Evolutionary conservation across 2,329 filamentous ascomycete genomes (phyloP).

Genomic region (Cercospora janseana): DNA sequence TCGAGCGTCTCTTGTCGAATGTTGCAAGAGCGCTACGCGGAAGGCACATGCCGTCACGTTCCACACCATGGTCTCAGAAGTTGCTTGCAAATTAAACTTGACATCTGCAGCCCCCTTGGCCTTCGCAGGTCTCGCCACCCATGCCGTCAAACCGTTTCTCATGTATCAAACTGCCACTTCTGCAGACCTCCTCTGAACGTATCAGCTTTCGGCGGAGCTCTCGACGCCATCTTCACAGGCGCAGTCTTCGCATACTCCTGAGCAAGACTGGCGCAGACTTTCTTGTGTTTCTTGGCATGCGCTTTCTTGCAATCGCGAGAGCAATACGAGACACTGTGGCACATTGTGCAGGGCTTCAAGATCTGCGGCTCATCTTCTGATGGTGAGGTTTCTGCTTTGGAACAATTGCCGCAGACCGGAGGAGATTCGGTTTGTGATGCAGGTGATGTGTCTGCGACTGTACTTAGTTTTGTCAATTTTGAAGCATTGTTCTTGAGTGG

Average conservation of each 20-base stretch:
- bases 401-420: slow-evolving; percentile 20
- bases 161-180: slow-evolving; percentile 43
- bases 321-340: slow-evolving; percentile 43
- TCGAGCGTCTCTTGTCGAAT: too few species aligned
- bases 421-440: neutral
- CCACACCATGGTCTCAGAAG: too few species aligned
- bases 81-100: too few species aligned
- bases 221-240: slow-evolving; percentile 42
- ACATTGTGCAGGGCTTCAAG: slow-evolving; percentile 42
- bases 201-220: slow-evolving; percentile 35
- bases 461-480: neutral
- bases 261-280: slow-evolving; percentile 40
- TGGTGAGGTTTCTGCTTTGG: slow-evolving; percentile 20
- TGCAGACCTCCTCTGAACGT: slow-evolving; percentile 39
- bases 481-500: too few species aligned
- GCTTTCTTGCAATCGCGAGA: slow-evolving; percentile 44
- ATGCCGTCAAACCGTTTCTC: slow-evolving; percentile 2
- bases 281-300: slow-evolving; percentile 43
- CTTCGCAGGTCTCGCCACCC: neutral
- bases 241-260: slow-evolving; percentile 42
- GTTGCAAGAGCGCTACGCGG: too few species aligned
- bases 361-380: slow-evolving; percentile 10
- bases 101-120: too few species aligned
- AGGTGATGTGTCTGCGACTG: neutral
- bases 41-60: too few species aligned